Base-by-base conservation (phyloP, 1,139 yeast species). In the Blastobotrys aristatus region DNA sequence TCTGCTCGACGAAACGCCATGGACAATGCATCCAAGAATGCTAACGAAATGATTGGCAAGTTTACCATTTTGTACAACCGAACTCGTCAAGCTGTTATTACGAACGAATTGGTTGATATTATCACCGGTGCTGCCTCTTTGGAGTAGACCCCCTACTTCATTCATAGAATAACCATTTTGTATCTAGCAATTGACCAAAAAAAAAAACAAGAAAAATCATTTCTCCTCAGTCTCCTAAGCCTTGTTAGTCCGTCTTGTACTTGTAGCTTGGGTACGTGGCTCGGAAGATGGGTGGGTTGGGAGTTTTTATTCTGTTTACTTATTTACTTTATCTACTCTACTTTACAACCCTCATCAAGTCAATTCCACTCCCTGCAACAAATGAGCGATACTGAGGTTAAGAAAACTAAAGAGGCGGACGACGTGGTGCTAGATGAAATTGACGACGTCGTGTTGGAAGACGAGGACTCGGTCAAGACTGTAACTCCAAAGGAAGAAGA, bases 21-120 rank as follows among this genome's bases (percentile, higher is more conserved):
- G 98, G 98, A 92, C 74, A 92, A 90, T 69, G 98, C 98, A 57
- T 89, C 97, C 63, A 92, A 92, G 95, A 92, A 90, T 70, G 98
- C 98, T 57, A 96, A 96, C 75, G 98, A 92, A 64, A 92, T 92
- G 98, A 92, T 92, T 69, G 83, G 80, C 76, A 83, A 80, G 68
- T 90, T 87, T 84, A 84, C 97, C 60, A 92, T 92, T 72, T 82
- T 90, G 73, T 92, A 92, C 77, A 92, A 92, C 90, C 90, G 98
- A 82, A 87, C 97, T 70, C 90, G 98, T 84, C 98, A 92, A 80
- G 98, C 98, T 64, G 98, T 90, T 70, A 92, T 92, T 69, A 92
- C 98, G 76, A 92, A 92, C 80, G 98, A 92, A 79, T 79, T 92
- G 82, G 97, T 92, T 67, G 98, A 92, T 76, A 92, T 92, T 69